Conservation (phyloP, 495 filamentous ascomycete species). For the Bombardia bombarda region DNA sequence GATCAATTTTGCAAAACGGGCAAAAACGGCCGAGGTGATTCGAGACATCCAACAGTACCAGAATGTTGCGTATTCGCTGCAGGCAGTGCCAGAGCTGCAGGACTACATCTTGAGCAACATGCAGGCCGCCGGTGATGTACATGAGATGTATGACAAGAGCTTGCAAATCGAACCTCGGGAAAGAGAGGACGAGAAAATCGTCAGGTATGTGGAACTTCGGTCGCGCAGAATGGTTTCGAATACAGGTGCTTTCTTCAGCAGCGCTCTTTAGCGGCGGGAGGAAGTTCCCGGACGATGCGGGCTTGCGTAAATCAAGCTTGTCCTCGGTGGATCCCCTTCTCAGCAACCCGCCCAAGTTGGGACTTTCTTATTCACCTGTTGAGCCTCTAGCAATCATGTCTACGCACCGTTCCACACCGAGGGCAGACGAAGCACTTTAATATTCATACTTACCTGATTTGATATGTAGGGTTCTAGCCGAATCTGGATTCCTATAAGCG, state of each 20-base stretch:
- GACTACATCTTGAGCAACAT: constrained; percentile 96
- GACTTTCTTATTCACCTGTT: not conserved
- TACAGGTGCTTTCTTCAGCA: not conserved
- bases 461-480: constrained; percentile 34
- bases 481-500: constrained; percentile 39
- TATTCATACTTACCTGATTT: constrained; percentile 1
- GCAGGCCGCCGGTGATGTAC: constrained; percentile 86
- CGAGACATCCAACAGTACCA: constrained; percentile 98
- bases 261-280: not conserved
- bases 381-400: not conserved
- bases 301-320: not conserved
- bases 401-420: not conserved
- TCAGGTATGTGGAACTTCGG: constrained; percentile 38
- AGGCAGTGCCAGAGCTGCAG: constrained; percentile 84
- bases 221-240: not conserved
- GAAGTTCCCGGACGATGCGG: not conserved
- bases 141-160: constrained; percentile 98
- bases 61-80: constrained; percentile 85
- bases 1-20: constrained; percentile 97
- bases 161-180: constrained; percentile 88
- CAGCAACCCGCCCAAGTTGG: too few species aligned
- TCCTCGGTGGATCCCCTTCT: too few species aligned
- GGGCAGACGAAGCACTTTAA: not conserved
- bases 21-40: constrained; percentile 96
- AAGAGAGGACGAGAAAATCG: constrained; percentile 80